Percentiles rank a stretch among this genome's conserved stretches.
Evolutionary conservation across 192 early-diverging fungal species (phyloP).

Genomic region (Rhizoclosmatium globosum): DNA sequence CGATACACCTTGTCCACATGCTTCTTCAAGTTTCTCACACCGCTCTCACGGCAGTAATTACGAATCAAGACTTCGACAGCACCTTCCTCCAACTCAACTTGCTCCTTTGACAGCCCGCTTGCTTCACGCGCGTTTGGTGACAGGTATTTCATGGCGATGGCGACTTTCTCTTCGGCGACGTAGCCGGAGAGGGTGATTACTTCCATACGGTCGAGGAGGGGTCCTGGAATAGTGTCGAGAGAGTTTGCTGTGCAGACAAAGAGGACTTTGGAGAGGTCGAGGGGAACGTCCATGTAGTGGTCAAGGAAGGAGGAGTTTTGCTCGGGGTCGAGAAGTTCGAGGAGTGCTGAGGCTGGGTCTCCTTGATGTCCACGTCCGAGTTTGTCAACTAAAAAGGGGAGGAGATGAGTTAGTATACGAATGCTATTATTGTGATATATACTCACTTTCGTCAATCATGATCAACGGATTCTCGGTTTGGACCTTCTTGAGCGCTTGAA

Average conservation of each 20-base stretch:
- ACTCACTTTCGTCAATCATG: conserved; percentile 89
- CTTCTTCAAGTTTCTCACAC: conserved; percentile 98
- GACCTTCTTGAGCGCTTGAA: conserved; percentile 98
- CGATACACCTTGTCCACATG: conserved; percentile 99
- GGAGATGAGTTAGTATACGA: neutral
- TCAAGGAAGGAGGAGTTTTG: conserved; percentile 98
- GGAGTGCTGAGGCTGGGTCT: conserved; percentile 94
- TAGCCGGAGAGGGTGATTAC: conserved; percentile 90
- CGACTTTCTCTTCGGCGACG: conserved; percentile 71
- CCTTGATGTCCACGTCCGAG: conserved; percentile 97
- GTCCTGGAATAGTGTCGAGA: conserved; percentile 96
- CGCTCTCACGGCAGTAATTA: conserved; percentile 95
- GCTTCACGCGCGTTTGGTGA: conserved; percentile 84
- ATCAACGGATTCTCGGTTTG: conserved; percentile 98
- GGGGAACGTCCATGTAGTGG: conserved; percentile 99
- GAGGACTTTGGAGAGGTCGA: conserved; percentile 96
- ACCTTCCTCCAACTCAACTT: conserved; percentile 54
- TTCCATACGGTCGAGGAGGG: conserved; percentile 99
- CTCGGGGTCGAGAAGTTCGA: conserved; percentile 97
- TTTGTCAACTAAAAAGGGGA: conserved; percentile 80
- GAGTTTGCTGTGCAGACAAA: conserved; percentile 99
- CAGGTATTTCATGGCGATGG: conserved; percentile 95
- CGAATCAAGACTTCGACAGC: conserved; percentile 89
- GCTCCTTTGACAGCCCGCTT: conserved; percentile 72
- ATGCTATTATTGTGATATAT: neutral